Percentiles rank a stretch among this genome's conserved stretches.
Evolutionary conservation across 2,329 filamentous ascomycete genomes (phyloP).

Genomic region (Westerdykella aurantiaca): DNA sequence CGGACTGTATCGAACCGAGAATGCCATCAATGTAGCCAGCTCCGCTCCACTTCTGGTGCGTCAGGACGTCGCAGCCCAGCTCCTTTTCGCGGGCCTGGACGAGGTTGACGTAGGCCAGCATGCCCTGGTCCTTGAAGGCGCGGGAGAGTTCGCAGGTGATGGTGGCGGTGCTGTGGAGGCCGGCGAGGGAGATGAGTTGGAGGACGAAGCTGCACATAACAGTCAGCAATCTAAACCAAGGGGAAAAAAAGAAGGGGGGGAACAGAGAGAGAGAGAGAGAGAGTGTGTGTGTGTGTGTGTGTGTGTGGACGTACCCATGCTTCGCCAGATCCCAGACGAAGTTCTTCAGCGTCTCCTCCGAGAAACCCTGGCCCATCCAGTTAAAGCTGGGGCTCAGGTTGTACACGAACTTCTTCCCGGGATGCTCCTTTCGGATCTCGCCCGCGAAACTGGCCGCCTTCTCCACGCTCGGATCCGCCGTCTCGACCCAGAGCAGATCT

Average conservation of each 20-base stretch:
- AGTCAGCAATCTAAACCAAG: slow-evolving; percentile 12
- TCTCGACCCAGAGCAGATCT: slow-evolving; percentile 96
- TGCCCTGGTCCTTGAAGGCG: slow-evolving; percentile 82
- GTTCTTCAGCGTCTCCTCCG: slow-evolving; percentile 70
- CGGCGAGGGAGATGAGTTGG: slow-evolving; percentile 60
- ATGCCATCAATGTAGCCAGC: slow-evolving; percentile 80
- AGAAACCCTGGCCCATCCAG: slow-evolving; percentile 95
- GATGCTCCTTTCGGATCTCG: slow-evolving; percentile 63
- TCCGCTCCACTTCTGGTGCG: slow-evolving; percentile 84
- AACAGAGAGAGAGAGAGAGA: slow-evolving; percentile 47
- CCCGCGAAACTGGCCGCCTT: slow-evolving; percentile 70
- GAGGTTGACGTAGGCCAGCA: slow-evolving; percentile 95
- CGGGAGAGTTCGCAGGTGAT: slow-evolving; percentile 69
- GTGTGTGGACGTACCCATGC: slow-evolving; percentile 68
- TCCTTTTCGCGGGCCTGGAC: slow-evolving; percentile 90
- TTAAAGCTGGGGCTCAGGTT: slow-evolving; percentile 97
- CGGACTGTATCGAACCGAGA: slow-evolving; percentile 82
- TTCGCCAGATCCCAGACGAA: slow-evolving; percentile 96
- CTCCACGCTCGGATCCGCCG: slow-evolving; percentile 75
- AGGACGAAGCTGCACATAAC: slow-evolving; percentile 48
- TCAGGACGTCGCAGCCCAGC: slow-evolving; percentile 82
- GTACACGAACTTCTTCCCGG: slow-evolving; percentile 88
- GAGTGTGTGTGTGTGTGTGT: no score
- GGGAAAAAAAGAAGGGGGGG: not conserved
- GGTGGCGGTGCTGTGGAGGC: slow-evolving; percentile 58